These are phyloP conservation scores for Naematelia aurantialba DNA, from an alignment of 768 basidiomycete genomes.

Conservation along the genomic window DNA sequence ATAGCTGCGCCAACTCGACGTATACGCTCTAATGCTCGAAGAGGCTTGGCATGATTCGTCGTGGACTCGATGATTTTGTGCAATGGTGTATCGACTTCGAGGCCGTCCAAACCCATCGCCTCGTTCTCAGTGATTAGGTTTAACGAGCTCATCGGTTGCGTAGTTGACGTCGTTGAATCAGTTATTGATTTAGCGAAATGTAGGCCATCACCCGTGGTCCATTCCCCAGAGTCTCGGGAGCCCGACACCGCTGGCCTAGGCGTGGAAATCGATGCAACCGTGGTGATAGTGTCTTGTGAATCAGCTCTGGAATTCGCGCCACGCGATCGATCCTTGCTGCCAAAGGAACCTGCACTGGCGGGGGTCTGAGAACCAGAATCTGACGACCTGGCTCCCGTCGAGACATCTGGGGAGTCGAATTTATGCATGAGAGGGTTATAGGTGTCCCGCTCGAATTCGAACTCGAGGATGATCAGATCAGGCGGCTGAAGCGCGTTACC, in stretches of 20 bases:
- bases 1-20: constrained; percentile 52
- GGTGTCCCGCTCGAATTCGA: constrained; percentile 68
- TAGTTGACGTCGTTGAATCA: constrained; percentile 1
- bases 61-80: constrained; percentile 70
- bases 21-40: constrained; percentile 67
- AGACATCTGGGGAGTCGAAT: constrained; percentile 19
- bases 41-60: constrained; percentile 63
- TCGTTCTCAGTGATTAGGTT: too few species aligned
- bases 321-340: neutral
- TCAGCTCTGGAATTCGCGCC: constrained; percentile 11
- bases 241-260: neutral
- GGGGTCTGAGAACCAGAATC: constrained; percentile 26
- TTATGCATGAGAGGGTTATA: constrained; percentile 69
- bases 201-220: neutral
- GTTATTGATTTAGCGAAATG: neutral
- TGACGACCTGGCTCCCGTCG: constrained; percentile 23
- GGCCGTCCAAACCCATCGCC: constrained; percentile 43
- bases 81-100: constrained; percentile 52
- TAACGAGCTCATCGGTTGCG: neutral
- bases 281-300: constrained; percentile 25
- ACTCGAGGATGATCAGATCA: constrained; percentile 66
- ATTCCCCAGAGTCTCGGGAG: neutral
- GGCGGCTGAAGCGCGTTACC: constrained; percentile 57
- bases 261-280: constrained; percentile 21
- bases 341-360: constrained; percentile 12